phyloP scores from a whole-genome alignment of 768 basidiomycete genomes.

The Amanita polypyramis region DNA sequence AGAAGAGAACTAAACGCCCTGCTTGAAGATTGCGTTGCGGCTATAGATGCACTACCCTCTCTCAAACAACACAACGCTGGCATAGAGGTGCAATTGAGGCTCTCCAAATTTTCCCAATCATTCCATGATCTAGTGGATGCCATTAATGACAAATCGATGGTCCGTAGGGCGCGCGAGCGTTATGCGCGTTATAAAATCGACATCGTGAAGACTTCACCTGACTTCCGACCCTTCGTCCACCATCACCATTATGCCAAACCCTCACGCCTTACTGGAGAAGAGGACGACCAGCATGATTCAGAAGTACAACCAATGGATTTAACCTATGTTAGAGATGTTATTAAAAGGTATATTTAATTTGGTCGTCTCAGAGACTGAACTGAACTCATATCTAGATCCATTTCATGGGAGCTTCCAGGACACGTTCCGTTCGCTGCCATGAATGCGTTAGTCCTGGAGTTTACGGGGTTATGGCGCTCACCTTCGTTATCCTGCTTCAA shows the following conservation, averaged over 20 bases:
- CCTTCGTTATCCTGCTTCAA: slow-evolving; percentile 26
- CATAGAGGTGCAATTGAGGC: too few species aligned
- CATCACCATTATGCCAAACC: background rate
- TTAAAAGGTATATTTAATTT: background rate
- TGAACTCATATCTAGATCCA: slow-evolving; percentile 17
- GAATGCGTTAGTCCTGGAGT: slow-evolving; percentile 22
- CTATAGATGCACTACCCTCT: too few species aligned
- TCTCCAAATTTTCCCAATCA: slow-evolving; percentile 34
- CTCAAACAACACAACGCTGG: too few species aligned
- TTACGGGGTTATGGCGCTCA: slow-evolving; percentile 23
- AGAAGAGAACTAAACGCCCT: too few species aligned
- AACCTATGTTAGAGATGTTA: slow-evolving; percentile 17
- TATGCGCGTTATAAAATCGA: slow-evolving; percentile 24
- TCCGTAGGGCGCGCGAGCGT: slow-evolving; percentile 21
- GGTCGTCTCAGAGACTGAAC: slow-evolving; percentile 15
- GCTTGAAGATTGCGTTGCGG: too few species aligned
- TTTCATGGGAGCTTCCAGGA: slow-evolving; percentile 31
- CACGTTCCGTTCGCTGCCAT: slow-evolving; percentile 32
- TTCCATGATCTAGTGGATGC: slow-evolving; percentile 20
- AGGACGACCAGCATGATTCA: background rate
- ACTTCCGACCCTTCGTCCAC: slow-evolving; percentile 21
- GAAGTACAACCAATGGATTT: slow-evolving; percentile 18
- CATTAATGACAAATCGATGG: slow-evolving; percentile 24
- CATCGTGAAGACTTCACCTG: slow-evolving; percentile 28
- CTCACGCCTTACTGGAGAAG: slow-evolving; percentile 9